Percentiles rank a stretch among this genome's conserved stretches.
Evolutionary conservation across 805 yeast species (phyloP).

Genomic region (Dipodascopsis tothii): DNA sequence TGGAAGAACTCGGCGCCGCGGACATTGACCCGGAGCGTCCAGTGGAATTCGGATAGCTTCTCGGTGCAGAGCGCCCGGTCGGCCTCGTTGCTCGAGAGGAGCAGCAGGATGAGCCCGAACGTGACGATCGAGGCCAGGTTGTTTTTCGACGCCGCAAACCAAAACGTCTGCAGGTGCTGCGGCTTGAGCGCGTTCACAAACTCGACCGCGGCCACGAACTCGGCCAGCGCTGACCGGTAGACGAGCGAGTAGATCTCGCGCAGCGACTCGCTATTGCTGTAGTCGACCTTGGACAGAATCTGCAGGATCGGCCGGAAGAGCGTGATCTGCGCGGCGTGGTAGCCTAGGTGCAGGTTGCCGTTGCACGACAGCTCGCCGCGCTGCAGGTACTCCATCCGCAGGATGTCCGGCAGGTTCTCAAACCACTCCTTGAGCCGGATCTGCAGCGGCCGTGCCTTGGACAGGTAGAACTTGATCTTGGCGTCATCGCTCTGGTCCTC

Average conservation of each 20-base stretch:
- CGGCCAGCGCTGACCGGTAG: constrained; percentile 24
- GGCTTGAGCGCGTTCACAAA: constrained; percentile 23
- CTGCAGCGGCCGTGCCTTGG: constrained; percentile 23
- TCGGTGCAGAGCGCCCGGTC: constrained; percentile 18
- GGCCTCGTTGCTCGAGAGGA: constrained; percentile 19
- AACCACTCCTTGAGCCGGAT: constrained; percentile 33
- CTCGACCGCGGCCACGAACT: constrained; percentile 26
- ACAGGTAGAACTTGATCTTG: constrained; percentile 13
- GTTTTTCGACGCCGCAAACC: constrained; percentile 27
- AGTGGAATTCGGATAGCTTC: constrained; percentile 25
- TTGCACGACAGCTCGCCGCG: constrained; percentile 25
- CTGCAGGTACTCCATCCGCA: constrained; percentile 24
- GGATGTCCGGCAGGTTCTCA: constrained; percentile 29
- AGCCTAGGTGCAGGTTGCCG: constrained; percentile 26
- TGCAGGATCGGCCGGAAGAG: constrained; percentile 25
- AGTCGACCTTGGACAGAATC: constrained; percentile 20
- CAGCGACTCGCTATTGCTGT: constrained; percentile 10
- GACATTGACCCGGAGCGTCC: constrained; percentile 24
- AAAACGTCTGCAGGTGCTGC: constrained; percentile 27
- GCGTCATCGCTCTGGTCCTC: constrained; percentile 6
- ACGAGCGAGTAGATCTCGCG: constrained; percentile 23
- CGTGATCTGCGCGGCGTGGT: constrained; percentile 26
- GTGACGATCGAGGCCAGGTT: constrained; percentile 25
- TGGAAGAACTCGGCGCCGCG: constrained; percentile 28
- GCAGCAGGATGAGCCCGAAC: constrained; percentile 24